Base-by-base conservation (phyloP, 306 rosid genomes). In the Cicer chorassanicum region DNA sequence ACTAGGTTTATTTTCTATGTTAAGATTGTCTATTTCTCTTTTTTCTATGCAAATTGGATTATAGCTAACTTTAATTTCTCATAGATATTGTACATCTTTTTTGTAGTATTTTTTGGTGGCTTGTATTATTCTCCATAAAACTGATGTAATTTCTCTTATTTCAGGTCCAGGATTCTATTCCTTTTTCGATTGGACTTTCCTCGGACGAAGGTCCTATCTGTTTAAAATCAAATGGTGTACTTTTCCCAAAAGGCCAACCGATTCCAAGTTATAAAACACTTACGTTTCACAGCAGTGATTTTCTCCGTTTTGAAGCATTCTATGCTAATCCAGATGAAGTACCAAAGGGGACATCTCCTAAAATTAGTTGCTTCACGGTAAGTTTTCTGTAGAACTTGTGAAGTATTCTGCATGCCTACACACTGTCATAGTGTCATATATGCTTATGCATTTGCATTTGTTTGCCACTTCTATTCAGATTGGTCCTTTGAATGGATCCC, bases 171-270 rank as follows among this genome's bases (percentile, higher is more conserved):
- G 99, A 94, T 84, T 80, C 82, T 60, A 72, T 69, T 79, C 96
- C 99, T 46, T 92, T 90, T 82, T 86, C 96, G 15, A 85, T 92
- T 44, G 93, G 97, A 70, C 82, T 94, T 81, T 76, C 82, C 55
- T 85, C 82, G 43, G 93, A 92, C 65, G 93, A 71, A 68, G 84
- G 84, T 80, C 82, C 88, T 79, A 78, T 87, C 78, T 62, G 83
- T 77, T 72, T 81, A 19, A 81, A 82, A 43, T 65, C 89, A 64
- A 84, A 85, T 76, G 83, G 73, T 46, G 72, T 89, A 18, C 78
- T 94, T 85, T 90, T 94, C 81, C 92, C 89, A 1, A 90, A 82
- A 87, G 91, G 97, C 68, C 96, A 88, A 72, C 81, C 83, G 39
- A 83, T 94, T 82, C 99, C 99, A 61, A 85, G 96, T 72, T 76